Conservation (phyloP, 2,329 filamentous ascomycete genomes). For the Parascedosporium putredinis region DNA sequence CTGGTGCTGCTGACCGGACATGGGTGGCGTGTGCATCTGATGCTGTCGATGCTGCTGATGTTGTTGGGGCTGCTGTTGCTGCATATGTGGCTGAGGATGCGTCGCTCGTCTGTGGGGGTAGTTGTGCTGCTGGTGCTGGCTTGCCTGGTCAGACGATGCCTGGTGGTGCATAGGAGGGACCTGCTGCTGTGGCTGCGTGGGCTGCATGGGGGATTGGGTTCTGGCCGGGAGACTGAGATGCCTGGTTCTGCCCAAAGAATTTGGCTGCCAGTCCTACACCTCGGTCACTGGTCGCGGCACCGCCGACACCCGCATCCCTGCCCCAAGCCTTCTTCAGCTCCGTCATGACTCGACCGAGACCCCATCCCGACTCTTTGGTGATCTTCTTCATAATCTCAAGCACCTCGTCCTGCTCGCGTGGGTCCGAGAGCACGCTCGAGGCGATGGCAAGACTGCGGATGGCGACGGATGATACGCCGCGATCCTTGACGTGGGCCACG, state of each 20-base stretch:
- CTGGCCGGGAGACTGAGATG: background rate
- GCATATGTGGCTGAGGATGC: slow-evolving; percentile 7
- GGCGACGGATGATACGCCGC: slow-evolving; percentile 67
- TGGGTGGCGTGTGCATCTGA: background rate
- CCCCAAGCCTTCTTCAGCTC: slow-evolving; percentile 71
- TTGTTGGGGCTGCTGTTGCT: slow-evolving; percentile 12
- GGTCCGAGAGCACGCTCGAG: slow-evolving; percentile 58
- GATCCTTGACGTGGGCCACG: slow-evolving; percentile 72
- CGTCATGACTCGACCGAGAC: slow-evolving; percentile 58
- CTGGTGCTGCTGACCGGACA: slow-evolving; percentile 8
- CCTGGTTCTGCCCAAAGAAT: background rate
- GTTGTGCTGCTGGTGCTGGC: slow-evolving; percentile 9
- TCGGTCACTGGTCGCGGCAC: background rate
- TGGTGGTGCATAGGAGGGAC: slow-evolving; percentile 14
- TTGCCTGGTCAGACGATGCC: slow-evolving; percentile 9
- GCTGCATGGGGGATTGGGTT: background rate
- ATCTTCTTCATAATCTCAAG: slow-evolving; percentile 67
- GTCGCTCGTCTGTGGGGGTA: background rate
- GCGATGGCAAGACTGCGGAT: slow-evolving; percentile 71
- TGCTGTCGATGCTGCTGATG: slow-evolving; percentile 8
- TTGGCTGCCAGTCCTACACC: background rate
- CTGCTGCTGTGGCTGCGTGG: slow-evolving; percentile 14
- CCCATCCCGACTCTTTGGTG: slow-evolving; percentile 67
- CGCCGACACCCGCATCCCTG: slow-evolving; percentile 37
- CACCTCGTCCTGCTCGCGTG: slow-evolving; percentile 70